Evolutionary conservation across 1,284 basidiomycete genomes (phyloP), one percentile per base, ranked within the genome.

Genomic region (Cutaneotrichosporon daszewskae): DNA sequence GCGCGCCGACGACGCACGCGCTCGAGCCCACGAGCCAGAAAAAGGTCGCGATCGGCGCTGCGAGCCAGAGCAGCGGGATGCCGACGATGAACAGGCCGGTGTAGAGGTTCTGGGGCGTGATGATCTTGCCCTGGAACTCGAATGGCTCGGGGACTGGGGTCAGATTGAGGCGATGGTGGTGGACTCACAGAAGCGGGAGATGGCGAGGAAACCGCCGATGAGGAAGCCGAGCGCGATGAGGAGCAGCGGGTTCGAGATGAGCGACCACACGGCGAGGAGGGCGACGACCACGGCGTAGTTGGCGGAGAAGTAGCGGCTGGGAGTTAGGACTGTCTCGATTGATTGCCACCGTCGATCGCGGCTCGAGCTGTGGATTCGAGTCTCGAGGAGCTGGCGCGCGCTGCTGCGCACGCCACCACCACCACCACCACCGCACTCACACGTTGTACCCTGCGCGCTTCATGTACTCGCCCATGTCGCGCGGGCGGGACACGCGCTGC

Each of bases 271-370:
- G 14, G 83, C 86, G 43, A 97, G 78, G 35, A 84, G 69, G 39
- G 77, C 81, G 16, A 96, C 76, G 57, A 97, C 79, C 60, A 95
- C 72, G 32, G 82, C 80, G 72, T 96, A 96, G 73, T 96, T 96
- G 54, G 86, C 85, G 47, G 86, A 89, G 72, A 89, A 91, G 72
- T 90, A 90, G 44, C 86, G 83, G 27, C 88, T 90, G 75, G 88
- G 90, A 75, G 88, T 87, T 85, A 4, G 32, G 42, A 24, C 9
- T 34, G 18, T 20, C 10, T 18, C 7, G 12, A 17, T 13, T 33
- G 32, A 33, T 33, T 16, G 32, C 32, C 20, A 9, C 10, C 33
- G 19, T 22, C 32, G 11, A 33, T 13, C 19, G 23, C 31, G n/a
- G n/a, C 14, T 32, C 14, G 18, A 32, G 31, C 31, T 4, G 26